Base-by-base conservation (phyloP, 2,329 filamentous ascomycete species). In the Penicillium verrucosum region DNA sequence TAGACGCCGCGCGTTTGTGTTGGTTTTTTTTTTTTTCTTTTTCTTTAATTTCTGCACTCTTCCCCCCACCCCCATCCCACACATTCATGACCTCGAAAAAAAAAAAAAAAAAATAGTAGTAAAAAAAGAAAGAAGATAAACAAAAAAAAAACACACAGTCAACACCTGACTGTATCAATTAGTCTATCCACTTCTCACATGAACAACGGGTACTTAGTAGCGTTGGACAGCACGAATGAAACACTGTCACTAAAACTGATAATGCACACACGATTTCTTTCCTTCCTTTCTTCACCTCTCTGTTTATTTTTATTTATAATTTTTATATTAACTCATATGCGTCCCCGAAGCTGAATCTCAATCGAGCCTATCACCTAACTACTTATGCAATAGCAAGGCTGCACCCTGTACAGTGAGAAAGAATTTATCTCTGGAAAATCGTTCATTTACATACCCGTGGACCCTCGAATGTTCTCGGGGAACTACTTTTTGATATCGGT, bases 1-100 rank as follows among this genome's bases (percentile, higher is more conserved):
- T 66, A 64, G 63, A 65, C 60, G 61, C 60, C 30, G 58, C 54
- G 61, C 64, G 57, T 64, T 61, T 57, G 54, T 65, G 64, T 66
- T 66, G 64, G 64, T 60, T 65, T 61, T 62, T 57, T 55, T 52
- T 38, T 49, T 50, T 10, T 40, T 60, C 63, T 61, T 62, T 57
- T 56, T 51, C 42, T 45, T 46, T 46, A 14, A 32, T 21, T 40
- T 40, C 21, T 56, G n/a, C 45, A 46, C 32, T 47, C 30, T 45
- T 41, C 34, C 49, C 40, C 32, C 32, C 2, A 5, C 36, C 36
- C 25, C 25, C 25, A 8, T 27, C 23, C 23, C 40, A 27, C 16
- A 40, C 18, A 23, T 36, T 29, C 37, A 42, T 43, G 18, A 52
- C 21, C 21, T 29, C n/a, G n/a, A 29, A 23, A 5, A 37, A 44